Evolutionary conservation across 1,284 basidiomycete species (phyloP).

Genomic region (Melampsora abietis-canadensis): DNA sequence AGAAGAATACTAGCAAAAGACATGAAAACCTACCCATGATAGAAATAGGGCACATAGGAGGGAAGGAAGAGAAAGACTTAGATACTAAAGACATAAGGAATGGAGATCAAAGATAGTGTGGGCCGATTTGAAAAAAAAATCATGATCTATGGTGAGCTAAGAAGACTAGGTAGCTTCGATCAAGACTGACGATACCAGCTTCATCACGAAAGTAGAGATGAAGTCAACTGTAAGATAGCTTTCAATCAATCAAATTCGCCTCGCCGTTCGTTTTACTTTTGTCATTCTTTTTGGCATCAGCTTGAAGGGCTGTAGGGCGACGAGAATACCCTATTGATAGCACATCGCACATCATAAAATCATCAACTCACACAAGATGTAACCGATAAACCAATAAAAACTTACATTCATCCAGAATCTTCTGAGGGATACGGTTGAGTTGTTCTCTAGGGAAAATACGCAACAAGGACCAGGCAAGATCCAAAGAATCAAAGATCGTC

Average conservation of each 20-base stretch:
- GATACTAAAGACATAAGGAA: no score
- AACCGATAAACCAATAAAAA: background rate
- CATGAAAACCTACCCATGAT: no score
- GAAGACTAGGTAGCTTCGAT: no score
- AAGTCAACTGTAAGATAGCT: no score
- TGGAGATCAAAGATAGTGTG: no score
- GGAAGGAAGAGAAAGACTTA: no score
- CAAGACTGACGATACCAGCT: no score
- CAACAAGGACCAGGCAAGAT: constrained; percentile 93
- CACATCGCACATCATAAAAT: background rate
- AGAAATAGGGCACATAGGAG: no score
- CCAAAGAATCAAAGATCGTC: constrained; percentile 94
- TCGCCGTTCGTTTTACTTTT: background rate
- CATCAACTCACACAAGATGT: background rate
- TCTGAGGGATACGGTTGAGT: constrained; percentile 68
- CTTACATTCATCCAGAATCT: constrained; percentile 46
- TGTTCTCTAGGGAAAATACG: constrained; percentile 99
- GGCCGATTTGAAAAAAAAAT: no score
- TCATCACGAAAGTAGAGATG: no score
- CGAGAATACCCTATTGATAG: background rate
- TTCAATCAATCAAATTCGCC: constrained; percentile 5
- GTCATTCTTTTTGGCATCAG: constrained; percentile 2
- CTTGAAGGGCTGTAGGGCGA: constrained; percentile 5
- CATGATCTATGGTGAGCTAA: no score
- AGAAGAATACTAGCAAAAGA: no score